Conservation (phyloP, 2,329 filamentous ascomycete species). For the Stachybotrys chartarum region DNA sequence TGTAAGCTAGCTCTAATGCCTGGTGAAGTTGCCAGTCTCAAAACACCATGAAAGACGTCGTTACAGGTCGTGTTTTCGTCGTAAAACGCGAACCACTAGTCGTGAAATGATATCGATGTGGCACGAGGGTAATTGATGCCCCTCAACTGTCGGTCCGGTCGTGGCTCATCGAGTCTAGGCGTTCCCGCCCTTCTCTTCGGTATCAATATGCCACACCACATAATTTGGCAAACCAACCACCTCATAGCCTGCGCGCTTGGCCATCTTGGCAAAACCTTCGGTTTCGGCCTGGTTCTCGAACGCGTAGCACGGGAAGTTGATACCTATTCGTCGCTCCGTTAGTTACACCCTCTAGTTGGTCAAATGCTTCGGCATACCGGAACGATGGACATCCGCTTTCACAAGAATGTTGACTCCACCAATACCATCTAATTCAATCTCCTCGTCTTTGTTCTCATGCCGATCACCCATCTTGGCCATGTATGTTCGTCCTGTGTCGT, state of each 20-base stretch:
- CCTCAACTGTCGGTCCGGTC: conserved; percentile 4
- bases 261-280: conserved; percentile 98
- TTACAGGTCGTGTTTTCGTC: no score
- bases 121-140: conserved; percentile 1
- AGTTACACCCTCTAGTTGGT: conserved; percentile 8
- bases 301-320: conserved; percentile 94
- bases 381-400: conserved; percentile 94
- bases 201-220: conserved; percentile 98
- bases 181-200: conserved; percentile 88
- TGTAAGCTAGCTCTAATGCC: neutral
- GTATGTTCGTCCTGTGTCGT: conserved; percentile 81
- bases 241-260: conserved; percentile 87
- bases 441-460: conserved; percentile 84
- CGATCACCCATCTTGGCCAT: conserved; percentile 91
- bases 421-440: conserved; percentile 89
- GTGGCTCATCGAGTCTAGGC: conserved; percentile 23
- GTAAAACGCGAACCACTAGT: no score
- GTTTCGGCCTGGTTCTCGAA: conserved; percentile 99
- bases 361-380: conserved; percentile 49
- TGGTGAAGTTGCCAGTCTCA: neutral
- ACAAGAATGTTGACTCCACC: conserved; percentile 96
- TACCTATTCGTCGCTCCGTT: conserved; percentile 47
- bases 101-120: neutral
- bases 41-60: no score
- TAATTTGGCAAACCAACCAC: conserved; percentile 94